These are phyloP conservation scores for Isatis tinctoria DNA, from an alignment of 345 rosid genomes.

Conservation along the genomic window DNA sequence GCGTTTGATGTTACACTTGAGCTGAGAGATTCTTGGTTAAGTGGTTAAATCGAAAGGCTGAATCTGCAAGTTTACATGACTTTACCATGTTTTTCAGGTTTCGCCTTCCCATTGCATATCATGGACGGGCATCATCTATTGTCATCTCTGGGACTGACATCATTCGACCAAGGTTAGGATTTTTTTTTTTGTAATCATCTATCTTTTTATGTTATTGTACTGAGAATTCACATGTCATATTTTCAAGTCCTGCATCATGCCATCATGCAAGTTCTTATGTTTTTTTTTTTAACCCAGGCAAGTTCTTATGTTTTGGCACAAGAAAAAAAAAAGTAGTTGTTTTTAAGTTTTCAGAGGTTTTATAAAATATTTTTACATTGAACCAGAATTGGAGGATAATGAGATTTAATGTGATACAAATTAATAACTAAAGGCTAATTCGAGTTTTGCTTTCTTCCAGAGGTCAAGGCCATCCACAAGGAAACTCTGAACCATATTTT, in stretches of 20 bases:
- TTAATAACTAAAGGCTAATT: background rate
- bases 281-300: too few species aligned
- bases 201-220: too few species aligned
- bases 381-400: background rate
- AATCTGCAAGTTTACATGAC: constrained; percentile 7
- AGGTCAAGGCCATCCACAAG: constrained; percentile 84
- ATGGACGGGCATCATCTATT: constrained; percentile 91
- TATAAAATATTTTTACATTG: background rate
- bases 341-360: background rate
- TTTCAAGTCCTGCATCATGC: constrained; percentile 2
- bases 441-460: constrained; percentile 37
- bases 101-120: constrained; percentile 95
- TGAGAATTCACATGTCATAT: background rate
- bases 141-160: constrained; percentile 89
- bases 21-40: constrained; percentile 3
- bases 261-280: background rate
- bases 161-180: constrained; percentile 66
- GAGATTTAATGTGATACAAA: background rate
- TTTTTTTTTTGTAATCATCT: background rate
- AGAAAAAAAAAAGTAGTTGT: background rate
- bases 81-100: constrained; percentile 51
- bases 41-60: background rate
- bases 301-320: background rate
- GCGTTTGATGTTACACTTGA: constrained; percentile 5
- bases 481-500: constrained; percentile 65